These are phyloP conservation scores for Oryza brachyantha DNA, from an alignment of 176 grass and related monocot genomes.

Conservation along the genomic window DNA sequence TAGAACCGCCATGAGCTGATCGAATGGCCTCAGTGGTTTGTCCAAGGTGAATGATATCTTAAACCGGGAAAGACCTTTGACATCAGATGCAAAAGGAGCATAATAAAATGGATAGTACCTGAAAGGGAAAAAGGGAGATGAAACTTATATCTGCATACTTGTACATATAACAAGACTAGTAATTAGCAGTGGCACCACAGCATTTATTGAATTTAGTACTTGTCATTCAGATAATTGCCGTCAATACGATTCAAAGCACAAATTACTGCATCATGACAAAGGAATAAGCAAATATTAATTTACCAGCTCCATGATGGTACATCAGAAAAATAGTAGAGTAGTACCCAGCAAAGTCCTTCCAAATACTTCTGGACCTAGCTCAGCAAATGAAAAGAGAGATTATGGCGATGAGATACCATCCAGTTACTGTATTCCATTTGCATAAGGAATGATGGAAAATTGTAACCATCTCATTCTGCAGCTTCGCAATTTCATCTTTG, in stretches of 20 bases:
- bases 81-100: conserved; percentile 61
- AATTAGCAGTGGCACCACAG: neutral
- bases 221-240: neutral
- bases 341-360: conserved; percentile 67
- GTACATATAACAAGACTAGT: neutral
- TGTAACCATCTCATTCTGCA: conserved; percentile 40
- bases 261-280: neutral
- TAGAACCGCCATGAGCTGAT: conserved; percentile 67
- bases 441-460: conserved; percentile 21
- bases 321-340: conserved; percentile 54
- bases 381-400: neutral
- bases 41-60: conserved; percentile 41
- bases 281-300: conserved; percentile 9
- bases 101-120: conserved; percentile 65
- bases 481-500: conserved; percentile 33
- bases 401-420: neutral
- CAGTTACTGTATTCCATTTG: neutral
- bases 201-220: neutral
- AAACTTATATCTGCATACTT: neutral
- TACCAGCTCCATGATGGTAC: conserved; percentile 73
- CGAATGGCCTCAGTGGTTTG: conserved; percentile 51
- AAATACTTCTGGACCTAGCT: conserved; percentile 62
- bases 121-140: neutral
- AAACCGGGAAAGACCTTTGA: conserved; percentile 39
- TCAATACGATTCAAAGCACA: neutral